Conservation (phyloP, 495 filamentous ascomycete species). For the Cercophora newfieldiana region DNA sequence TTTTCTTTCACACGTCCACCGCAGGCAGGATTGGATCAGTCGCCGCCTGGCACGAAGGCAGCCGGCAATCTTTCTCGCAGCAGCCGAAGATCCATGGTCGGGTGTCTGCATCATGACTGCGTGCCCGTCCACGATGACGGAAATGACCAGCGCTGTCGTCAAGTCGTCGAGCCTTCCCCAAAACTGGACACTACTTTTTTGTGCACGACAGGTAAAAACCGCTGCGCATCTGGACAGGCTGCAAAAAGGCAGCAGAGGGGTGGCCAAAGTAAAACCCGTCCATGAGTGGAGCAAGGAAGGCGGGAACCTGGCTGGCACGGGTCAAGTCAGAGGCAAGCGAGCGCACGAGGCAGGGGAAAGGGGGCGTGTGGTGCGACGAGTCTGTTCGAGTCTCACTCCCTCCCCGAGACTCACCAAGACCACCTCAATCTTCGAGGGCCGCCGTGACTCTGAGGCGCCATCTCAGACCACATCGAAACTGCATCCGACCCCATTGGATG, state of each 20-base stretch:
- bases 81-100: not conserved
- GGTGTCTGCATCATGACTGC: slow-evolving; percentile 23
- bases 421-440: slow-evolving; percentile 2
- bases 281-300: slow-evolving; percentile 1
- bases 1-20: not conserved
- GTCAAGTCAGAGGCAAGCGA: slow-evolving; percentile 10
- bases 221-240: not conserved
- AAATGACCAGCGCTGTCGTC: slow-evolving; percentile 31
- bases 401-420: not conserved
- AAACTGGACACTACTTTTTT: slow-evolving; percentile 2
- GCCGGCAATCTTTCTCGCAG: not conserved
- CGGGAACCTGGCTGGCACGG: slow-evolving; percentile 7
- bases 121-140: slow-evolving; percentile 31
- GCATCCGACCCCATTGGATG: not conserved
- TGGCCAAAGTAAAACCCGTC: slow-evolving; percentile 16
- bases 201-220: not conserved
- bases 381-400: slow-evolving; percentile 9
- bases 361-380: slow-evolving; percentile 2
- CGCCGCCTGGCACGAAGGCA: not conserved
- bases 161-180: slow-evolving; percentile 9
- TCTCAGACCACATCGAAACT: not conserved
- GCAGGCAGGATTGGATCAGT: not conserved
- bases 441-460: slow-evolving; percentile 15
- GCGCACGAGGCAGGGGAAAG: slow-evolving; percentile 14
- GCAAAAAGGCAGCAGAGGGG: slow-evolving; percentile 3